A percentile compares a stretch with the other conserved stretches of the same genome.
Conservation (phyloP, 768 basidiomycete species). For the Pleurotus eryngii region DNA sequence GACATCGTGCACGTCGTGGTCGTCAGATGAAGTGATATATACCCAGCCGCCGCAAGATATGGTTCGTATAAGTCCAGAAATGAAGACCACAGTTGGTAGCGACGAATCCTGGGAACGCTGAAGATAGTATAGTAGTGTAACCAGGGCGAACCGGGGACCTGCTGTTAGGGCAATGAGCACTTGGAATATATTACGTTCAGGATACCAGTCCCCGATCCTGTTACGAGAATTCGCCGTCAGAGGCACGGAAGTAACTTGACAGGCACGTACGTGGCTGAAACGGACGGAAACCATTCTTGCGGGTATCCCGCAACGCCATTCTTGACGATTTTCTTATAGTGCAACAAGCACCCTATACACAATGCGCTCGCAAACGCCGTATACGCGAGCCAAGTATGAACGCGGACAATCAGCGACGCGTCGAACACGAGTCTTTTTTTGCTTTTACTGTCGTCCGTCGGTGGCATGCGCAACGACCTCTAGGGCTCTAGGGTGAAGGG, state of each 20-base stretch:
- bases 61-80: conserved; percentile 68
- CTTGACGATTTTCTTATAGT: conserved; percentile 83
- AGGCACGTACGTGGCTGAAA: conserved; percentile 69
- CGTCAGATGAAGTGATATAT: conserved; percentile 81
- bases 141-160: conserved; percentile 73
- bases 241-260: not conserved
- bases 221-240: not conserved
- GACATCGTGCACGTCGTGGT: conserved; percentile 81
- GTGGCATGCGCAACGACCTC: not conserved
- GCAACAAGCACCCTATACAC: conserved; percentile 58
- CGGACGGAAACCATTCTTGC: conserved; percentile 89
- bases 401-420: conserved; percentile 55
- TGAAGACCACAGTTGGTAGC: conserved; percentile 50
- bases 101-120: conserved; percentile 39
- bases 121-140: conserved; percentile 61
- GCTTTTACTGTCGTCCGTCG: not conserved
- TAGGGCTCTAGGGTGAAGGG: not conserved
- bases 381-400: conserved; percentile 65
- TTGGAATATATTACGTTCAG: conserved; percentile 82
- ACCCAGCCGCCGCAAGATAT: conserved; percentile 90
- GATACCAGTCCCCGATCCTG: conserved; percentile 90
- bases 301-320: conserved; percentile 82
- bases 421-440: conserved; percentile 25
- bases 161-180: conserved; percentile 84
- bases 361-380: conserved; percentile 67